Evolutionary conservation across 2,329 filamentous ascomycete genomes (phyloP), one percentile per base, ranked within the genome.

Genomic region (Cordyceps farinosa): DNA sequence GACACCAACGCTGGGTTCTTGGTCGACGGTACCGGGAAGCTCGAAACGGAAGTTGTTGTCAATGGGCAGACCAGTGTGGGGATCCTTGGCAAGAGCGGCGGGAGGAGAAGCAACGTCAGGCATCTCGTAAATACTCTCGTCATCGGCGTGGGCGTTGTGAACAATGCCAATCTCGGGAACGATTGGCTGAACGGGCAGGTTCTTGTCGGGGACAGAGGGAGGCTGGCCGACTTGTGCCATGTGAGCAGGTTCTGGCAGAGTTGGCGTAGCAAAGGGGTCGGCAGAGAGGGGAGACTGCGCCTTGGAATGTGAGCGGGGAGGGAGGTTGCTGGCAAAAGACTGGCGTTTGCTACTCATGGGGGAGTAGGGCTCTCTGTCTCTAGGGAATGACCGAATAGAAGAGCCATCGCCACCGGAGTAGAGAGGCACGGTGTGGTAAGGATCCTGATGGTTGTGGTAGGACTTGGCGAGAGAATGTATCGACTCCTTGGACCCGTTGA

Each of bases 401-500:
- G 76, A 80, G 58, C 76, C 78, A 64, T 89, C 86, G 68, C 81
- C 85, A 57, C 75, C 75, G 64, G 85, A 77, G 71, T 90, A 88
- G 40, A 80, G 75, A 30, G 77, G 75, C 30, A 88, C 80, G 1
- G 82, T 82, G 57, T 91, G 87, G 77, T 97, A 98, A 42, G 92
- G 94, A 74, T 97, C 94, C 70, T 96, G 90, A 61, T 88, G 84
- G 68, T 87, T 84, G 63, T 87, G 83, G 52, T 94, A 83, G 2
- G 88, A 89, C 61, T 90, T 87, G 32, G 92, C 90, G 67, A 98
- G 81, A 3, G 92, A 96, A 74, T 93, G 88, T 66, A 98, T 81
- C 5, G 94, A 97, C 68, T 97, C 92, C 51, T 87, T 86, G 1
- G 94, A 97, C 71, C 85, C 82, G 48, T 95, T 87, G 27, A 94